These are phyloP conservation scores for Cryphonectria carpinicola DNA, from an alignment of 2,329 filamentous ascomycete species.

Conservation along the genomic window DNA sequence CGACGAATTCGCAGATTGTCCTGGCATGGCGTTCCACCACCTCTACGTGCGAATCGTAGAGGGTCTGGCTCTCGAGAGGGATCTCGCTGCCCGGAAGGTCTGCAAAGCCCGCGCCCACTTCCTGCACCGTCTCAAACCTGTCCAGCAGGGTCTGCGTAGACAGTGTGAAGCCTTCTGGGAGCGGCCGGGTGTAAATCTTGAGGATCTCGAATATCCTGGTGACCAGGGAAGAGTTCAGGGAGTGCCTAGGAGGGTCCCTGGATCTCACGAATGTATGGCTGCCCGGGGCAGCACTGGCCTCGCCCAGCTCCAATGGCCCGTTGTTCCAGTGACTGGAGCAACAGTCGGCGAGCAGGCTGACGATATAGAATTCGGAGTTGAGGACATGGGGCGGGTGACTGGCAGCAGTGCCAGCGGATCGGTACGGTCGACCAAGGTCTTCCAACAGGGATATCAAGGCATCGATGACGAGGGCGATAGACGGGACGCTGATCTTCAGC, in stretches of 20 bases:
- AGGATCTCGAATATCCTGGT: conserved; percentile 59
- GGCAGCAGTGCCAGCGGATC: conserved; percentile 42
- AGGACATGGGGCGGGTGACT: conserved; percentile 63
- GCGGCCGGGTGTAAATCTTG: conserved; percentile 60
- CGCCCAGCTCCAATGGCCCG: conserved; percentile 27
- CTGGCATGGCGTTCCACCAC: conserved; percentile 60
- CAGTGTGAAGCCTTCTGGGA: conserved; percentile 60
- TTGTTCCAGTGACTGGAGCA: conserved; percentile 63
- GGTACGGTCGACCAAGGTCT: conserved; percentile 60
- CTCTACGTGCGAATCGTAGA: conserved; percentile 42
- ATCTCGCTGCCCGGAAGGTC: conserved; percentile 40
- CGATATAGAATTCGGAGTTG: conserved; percentile 67
- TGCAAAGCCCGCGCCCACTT: conserved; percentile 39
- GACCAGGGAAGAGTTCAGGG: conserved; percentile 56
- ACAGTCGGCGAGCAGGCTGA: conserved; percentile 67
- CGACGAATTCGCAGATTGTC: conserved; percentile 64
- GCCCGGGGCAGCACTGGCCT: conserved; percentile 8
- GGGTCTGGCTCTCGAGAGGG: conserved; percentile 39
- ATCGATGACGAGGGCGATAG: conserved; percentile 59
- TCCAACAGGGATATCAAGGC: conserved; percentile 61
- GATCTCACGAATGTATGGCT: conserved; percentile 30
- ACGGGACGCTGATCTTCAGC: conserved; percentile 60
- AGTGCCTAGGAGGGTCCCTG: conserved; percentile 39
- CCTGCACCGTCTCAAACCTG: conserved; percentile 46
- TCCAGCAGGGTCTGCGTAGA: conserved; percentile 62